Evolutionary conservation across 495 filamentous ascomycete genomes (phyloP), one percentile per base, ranked within the genome.

Genomic region (Xylaria nigripes): DNA sequence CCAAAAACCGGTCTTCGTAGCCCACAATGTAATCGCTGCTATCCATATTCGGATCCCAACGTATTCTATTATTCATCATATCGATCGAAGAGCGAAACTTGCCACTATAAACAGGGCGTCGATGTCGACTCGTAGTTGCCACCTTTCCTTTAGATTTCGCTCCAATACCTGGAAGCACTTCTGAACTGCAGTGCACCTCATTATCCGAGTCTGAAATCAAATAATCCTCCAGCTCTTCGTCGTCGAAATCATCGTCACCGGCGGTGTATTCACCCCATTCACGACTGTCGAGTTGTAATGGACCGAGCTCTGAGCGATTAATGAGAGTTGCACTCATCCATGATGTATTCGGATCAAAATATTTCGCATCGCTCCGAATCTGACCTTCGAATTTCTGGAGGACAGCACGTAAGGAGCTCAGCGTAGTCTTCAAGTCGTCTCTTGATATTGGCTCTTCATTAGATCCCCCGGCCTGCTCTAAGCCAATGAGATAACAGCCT

Each of bases 1-100:
- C 87, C 8, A 78, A 57, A 51, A 89, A 90, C 12, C 88, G 76
- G 60, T 93, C 89, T 50, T 85, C 76, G 56, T 91, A 91, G 0
- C 84, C 88, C 41, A 92, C 77, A 6, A 89, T 58, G 62, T 81
- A 90, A 47, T 90, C 77, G n/a, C 63, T 59, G 25, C 71, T 73
- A 40, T 84, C 74, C n/a, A 86, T 72, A 6, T 57, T 66, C 9
- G 77, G 68, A 53, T 92, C 89, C 84, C 87, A 89, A 2, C 78
- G 80, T 13, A 93, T 72, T 10, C 87, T 81, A 52, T 82, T 81
- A 52, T 82, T 86, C 49, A 92, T 79, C 12, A 90, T 75, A 58
- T 93, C 86, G 57, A 70, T 46, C 48, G 80, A 64, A 50, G 71
- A 64, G 21, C 73, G 63, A 48, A 76, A 59, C 43, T 73, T 75